A percentile compares a stretch with the other conserved stretches of the same genome.
These are phyloP conservation scores for Mycena chlorophos DNA, from an alignment of 768 basidiomycete species.

Conservation along the genomic window DNA sequence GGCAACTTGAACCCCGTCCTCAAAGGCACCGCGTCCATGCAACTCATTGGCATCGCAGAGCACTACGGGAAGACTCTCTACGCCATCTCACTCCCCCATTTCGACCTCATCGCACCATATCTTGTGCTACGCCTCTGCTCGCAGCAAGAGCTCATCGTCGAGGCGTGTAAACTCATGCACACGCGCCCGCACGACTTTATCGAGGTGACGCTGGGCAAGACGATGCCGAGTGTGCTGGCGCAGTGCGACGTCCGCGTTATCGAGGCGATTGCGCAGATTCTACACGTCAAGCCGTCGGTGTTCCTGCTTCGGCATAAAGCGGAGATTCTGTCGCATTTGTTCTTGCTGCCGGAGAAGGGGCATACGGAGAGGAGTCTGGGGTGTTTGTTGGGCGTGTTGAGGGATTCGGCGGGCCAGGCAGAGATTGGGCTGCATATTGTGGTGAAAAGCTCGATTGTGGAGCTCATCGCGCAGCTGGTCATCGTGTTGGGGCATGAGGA, in stretches of 20 bases:
- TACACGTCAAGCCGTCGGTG: conserved; percentile 44
- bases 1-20: conserved; percentile 68
- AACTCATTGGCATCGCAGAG: conserved; percentile 64
- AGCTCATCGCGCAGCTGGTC: conserved; percentile 74
- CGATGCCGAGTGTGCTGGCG: conserved; percentile 71
- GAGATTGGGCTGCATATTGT: conserved; percentile 48
- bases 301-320: conserved; percentile 60
- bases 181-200: conserved; percentile 62
- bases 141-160: conserved; percentile 59
- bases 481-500: conserved; percentile 76
- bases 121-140: conserved; percentile 58
- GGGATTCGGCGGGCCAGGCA: conserved; percentile 41
- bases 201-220: conserved; percentile 57
- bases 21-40: conserved; percentile 65
- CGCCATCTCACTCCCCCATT: conserved; percentile 66
- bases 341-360: conserved; percentile 54
- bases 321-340: conserved; percentile 65
- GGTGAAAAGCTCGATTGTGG: conserved; percentile 66
- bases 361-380: conserved; percentile 59
- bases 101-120: conserved; percentile 65
- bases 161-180: conserved; percentile 69
- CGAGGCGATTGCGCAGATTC: conserved; percentile 56
- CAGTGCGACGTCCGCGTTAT: conserved; percentile 59
- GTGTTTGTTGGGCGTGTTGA: conserved; percentile 65
- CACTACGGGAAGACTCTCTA: conserved; percentile 63